Conservation (phyloP, 1,284 basidiomycete genomes). For the Ceratobasidium sp. region DNA sequence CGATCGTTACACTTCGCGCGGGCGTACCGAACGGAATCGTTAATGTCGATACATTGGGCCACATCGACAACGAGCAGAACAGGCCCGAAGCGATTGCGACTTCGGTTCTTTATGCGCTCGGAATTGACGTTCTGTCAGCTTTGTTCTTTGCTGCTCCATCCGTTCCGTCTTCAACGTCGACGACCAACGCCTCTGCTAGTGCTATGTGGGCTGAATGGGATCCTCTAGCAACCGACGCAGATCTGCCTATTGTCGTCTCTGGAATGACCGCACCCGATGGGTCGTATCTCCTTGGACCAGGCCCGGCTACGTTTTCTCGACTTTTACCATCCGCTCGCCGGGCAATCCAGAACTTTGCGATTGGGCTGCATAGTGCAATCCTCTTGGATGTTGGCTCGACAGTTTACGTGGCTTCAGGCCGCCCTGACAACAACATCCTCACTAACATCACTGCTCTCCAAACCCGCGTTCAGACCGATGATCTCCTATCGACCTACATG, state of each 20-base stretch:
- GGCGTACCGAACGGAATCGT: conserved; percentile 34
- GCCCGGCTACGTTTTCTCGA: background rate
- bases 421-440: conserved; percentile 22
- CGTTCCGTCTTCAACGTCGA: background rate
- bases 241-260: conserved; percentile 12
- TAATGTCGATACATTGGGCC: conserved; percentile 20
- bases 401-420: background rate
- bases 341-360: conserved; percentile 30
- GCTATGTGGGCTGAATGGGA: conserved; percentile 43
- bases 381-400: conserved; percentile 37
- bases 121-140: conserved; percentile 18
- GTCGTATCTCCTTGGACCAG: background rate
- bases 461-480: conserved; percentile 19
- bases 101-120: conserved; percentile 30
- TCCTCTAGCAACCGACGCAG: conserved; percentile 10
- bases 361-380: conserved; percentile 25
- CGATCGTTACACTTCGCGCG: conserved; percentile 10
- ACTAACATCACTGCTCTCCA: conserved; percentile 25
- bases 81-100: conserved; percentile 24
- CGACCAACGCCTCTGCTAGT: conserved; percentile 12
- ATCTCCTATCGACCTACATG: conserved; percentile 5
- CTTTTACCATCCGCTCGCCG: background rate
- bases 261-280: conserved; percentile 26
- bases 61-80: conserved; percentile 21
- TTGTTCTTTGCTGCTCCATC: conserved; percentile 22